phyloP scores from a whole-genome alignment of 768 basidiomycete species.

The Podaxis sp. region DNA sequence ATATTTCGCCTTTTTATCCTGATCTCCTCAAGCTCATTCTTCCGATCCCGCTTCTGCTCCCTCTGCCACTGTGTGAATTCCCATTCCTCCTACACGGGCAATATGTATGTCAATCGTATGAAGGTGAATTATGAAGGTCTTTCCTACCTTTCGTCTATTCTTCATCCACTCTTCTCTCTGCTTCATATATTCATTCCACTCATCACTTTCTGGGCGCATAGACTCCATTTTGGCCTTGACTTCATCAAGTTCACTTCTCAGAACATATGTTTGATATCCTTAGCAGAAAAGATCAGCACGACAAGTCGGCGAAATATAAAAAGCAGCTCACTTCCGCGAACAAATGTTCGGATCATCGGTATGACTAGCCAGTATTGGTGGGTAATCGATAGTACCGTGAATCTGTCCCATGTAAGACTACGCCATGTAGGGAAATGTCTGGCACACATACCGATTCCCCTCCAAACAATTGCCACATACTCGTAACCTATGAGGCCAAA shows the following conservation, averaged over 20 bases:
- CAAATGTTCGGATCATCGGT: constrained; percentile 7
- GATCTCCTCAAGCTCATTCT: constrained; percentile 14
- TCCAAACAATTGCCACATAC: constrained; percentile 5
- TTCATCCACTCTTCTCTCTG: constrained; percentile 6
- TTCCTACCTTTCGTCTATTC: not conserved
- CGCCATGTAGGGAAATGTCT: not conserved
- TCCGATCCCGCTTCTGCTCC: constrained; percentile 8
- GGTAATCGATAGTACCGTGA: not conserved
- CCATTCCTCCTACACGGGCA: not conserved
- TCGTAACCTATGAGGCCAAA: constrained; percentile 10
- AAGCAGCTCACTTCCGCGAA: constrained; percentile 2
- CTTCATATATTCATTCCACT: constrained; percentile 1
- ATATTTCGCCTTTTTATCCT: constrained; percentile 16
- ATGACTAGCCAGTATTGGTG: not conserved
- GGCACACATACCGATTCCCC: not conserved
- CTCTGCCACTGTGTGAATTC: constrained; percentile 6
- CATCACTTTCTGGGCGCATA: not conserved
- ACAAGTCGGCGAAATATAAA: not conserved
- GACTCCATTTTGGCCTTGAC: not conserved
- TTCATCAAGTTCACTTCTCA: constrained; percentile 9
- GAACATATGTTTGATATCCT: constrained; percentile 7
- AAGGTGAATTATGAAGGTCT: not conserved
- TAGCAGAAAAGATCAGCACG: not conserved
- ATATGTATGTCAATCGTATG: not conserved
- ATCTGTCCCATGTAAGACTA: not conserved